Base-by-base conservation (phyloP, 2,329 filamentous ascomycete genomes). In the Parafenestella ontariensis region DNA sequence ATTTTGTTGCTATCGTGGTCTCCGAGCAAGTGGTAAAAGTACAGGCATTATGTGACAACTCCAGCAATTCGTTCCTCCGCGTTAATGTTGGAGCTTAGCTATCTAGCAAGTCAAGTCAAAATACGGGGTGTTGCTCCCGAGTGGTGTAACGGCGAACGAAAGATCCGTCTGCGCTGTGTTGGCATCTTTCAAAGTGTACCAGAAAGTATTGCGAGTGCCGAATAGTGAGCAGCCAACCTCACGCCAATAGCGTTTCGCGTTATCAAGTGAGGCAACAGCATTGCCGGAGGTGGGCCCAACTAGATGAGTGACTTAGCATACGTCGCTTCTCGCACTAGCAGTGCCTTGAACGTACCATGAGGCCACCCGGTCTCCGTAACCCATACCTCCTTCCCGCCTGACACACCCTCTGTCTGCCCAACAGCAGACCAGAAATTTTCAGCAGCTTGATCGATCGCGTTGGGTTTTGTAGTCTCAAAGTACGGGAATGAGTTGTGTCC, bases 331-430 rank as follows among this genome's bases (percentile, higher is more conserved):
- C 9, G 18, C 1, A 10, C 18, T 13, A 28, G 9, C 1, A 11
- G 13, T 3, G 15, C 24, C 48, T 46, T 28, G 46, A 43, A 58
- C 52, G 39, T 42, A 34, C 31, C 31, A 34, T 55, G 59, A 24
- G 92, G 91, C 86, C 90, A 94, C 58, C 92, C 92, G 11, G 91
- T 94, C 83, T 96, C 92, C 17, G 91, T 94, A 57, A 95, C 84
- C 90, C 90, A 95, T 64, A 96, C 84, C 15, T 84, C 80, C 82
- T 92, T 93, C 68, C 84, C 85, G 20, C 80, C 79, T 21, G 85
- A 83, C 28, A 81, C 87, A 11, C 72, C 75, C 59, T 83, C 76
- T 33, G 89, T 90, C 54, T 82, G 81, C 37, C 81, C 77, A 28
- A 89, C 78, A 15, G 90, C 87, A 4, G 82, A 79, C 67, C 86